Percentiles rank a stretch among this genome's conserved stretches.
phyloP scores from a whole-genome alignment of 2,329 filamentous ascomycete species.

The Trichoderma simmonsii region DNA sequence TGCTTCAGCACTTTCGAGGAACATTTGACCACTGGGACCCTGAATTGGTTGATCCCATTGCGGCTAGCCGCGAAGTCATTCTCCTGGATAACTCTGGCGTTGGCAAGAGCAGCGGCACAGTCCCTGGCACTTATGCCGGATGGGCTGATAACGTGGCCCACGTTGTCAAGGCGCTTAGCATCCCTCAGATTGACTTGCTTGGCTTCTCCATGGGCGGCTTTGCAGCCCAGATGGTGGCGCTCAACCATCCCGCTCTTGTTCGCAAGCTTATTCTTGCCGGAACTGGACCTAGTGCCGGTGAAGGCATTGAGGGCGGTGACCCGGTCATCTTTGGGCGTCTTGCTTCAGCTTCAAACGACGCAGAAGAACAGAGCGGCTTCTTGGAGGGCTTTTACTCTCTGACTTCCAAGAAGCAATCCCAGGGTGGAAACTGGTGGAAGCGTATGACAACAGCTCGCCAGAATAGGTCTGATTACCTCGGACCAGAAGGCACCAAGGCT shows the following conservation, averaged over 20 bases:
- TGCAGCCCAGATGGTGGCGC: conserved; percentile 2
- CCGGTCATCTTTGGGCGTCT: neutral
- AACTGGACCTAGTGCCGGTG: conserved; percentile 7
- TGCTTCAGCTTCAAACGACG: neutral
- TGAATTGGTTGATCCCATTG: neutral
- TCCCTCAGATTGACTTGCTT: neutral
- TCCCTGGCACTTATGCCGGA: neutral
- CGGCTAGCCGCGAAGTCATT: neutral
- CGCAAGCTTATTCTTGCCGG: conserved; percentile 4
- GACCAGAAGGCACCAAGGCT: neutral
- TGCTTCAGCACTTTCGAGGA: neutral
- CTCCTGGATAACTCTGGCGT: neutral
- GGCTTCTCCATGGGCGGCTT: conserved; percentile 11
- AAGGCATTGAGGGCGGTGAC: conserved; percentile 1
- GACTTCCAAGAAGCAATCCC: neutral
- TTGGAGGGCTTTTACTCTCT: conserved; percentile 3
- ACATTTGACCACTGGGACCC: conserved; percentile 10
- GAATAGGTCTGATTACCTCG: neutral
- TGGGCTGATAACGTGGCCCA: neutral
- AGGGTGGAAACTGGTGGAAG: neutral
- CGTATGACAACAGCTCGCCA: neutral
- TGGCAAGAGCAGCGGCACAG: neutral
- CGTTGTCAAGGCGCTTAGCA: neutral
- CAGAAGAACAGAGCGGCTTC: neutral
- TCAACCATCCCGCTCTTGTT: neutral